phyloP scores from a whole-genome alignment of 306 rosid genomes.

The Canavalia ensiformis region DNA sequence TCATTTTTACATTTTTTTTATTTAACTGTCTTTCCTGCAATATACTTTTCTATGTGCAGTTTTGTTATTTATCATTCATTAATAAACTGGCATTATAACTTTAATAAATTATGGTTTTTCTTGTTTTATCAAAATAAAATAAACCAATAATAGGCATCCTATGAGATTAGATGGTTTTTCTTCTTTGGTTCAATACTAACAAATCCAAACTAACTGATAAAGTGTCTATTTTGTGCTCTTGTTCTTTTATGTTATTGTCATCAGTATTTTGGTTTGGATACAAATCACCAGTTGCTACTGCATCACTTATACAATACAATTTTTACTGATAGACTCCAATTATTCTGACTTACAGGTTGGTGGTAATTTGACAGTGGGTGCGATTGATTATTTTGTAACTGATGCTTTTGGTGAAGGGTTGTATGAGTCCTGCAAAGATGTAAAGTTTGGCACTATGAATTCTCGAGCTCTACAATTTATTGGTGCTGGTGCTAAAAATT shows the following conservation, averaged over 20 bases:
- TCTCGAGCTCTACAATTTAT: constrained; percentile 83
- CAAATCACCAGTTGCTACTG: constrained; percentile 28
- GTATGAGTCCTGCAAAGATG: constrained; percentile 95
- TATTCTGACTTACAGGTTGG: constrained; percentile 68
- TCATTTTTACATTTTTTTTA: constrained; percentile 29
- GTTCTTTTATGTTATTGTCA: constrained; percentile 10
- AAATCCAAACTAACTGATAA: constrained; percentile 10
- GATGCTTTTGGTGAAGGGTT: constrained; percentile 95
- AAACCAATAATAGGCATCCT: constrained; percentile 19
- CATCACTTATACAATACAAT: constrained; percentile 17
- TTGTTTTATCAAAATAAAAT: constrained; percentile 27
- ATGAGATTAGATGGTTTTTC: constrained; percentile 8
- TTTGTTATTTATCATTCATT: constrained; percentile 37
- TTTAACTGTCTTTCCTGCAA: constrained; percentile 26
- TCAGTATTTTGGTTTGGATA: constrained; percentile 39
- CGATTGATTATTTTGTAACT: constrained; percentile 77
- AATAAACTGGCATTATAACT: background rate
- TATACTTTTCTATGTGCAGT: constrained; percentile 5
- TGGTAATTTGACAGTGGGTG: constrained; percentile 80
- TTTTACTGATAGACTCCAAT: constrained; percentile 44
- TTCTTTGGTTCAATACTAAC: constrained; percentile 29
- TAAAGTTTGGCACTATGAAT: constrained; percentile 91
- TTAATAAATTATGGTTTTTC: background rate
- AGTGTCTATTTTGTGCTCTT: constrained; percentile 14
- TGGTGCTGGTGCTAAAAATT: constrained; percentile 91